phyloP scores from a whole-genome alignment of 306 rosid species.

The Rosa rugosa region DNA sequence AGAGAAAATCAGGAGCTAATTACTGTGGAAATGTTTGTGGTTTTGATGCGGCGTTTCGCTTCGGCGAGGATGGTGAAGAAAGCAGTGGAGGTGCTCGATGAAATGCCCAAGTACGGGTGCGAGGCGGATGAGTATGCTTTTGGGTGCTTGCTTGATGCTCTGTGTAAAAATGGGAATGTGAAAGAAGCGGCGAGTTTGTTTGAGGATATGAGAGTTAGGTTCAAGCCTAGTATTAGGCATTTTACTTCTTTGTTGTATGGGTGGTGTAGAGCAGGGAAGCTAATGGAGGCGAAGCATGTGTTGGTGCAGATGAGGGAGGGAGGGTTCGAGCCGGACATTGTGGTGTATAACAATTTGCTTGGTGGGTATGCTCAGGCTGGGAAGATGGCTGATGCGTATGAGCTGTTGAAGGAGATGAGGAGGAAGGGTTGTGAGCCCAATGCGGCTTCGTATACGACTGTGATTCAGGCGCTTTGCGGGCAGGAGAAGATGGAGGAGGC shows the following conservation, averaged over 20 bases:
- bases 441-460: constrained; percentile 58
- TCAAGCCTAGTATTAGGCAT: constrained; percentile 57
- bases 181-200: constrained; percentile 75
- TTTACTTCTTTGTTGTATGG: constrained; percentile 86
- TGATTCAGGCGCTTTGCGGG: constrained; percentile 73
- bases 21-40: constrained; percentile 56
- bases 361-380: constrained; percentile 71
- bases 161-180: constrained; percentile 79
- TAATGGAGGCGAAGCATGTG: constrained; percentile 71
- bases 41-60: constrained; percentile 83
- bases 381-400: constrained; percentile 78
- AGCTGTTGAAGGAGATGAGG: constrained; percentile 75
- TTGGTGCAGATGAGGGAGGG: constrained; percentile 74
- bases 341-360: constrained; percentile 69
- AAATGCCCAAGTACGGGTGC: constrained; percentile 84
- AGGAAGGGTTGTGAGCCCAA: constrained; percentile 62
- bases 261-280: constrained; percentile 87
- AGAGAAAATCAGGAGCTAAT: constrained; percentile 60
- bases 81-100: constrained; percentile 77
- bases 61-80: constrained; percentile 80
- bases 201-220: constrained; percentile 67
- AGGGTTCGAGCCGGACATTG: constrained; percentile 67
- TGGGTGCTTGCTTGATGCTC: constrained; percentile 79
- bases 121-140: constrained; percentile 80
- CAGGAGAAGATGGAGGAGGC: constrained; percentile 82